Conservation (phyloP, 1,139 yeast species). For the Yamadazyma pseudoaaseri region DNA sequence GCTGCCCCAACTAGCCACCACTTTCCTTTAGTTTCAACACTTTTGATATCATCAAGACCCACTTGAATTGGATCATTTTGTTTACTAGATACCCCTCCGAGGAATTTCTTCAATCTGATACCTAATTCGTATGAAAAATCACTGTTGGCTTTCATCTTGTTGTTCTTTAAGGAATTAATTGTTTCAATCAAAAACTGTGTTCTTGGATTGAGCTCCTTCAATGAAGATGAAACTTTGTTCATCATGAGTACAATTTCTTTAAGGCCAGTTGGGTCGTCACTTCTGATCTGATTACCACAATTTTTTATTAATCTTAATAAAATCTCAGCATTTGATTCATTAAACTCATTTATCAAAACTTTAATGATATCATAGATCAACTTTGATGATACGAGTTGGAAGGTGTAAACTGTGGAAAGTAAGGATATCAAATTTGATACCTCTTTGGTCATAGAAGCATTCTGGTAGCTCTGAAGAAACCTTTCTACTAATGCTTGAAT, state of each 20-base stretch:
- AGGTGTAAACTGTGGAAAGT: conserved; percentile 72
- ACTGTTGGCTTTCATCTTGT: conserved; percentile 58
- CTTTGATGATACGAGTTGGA: conserved; percentile 71
- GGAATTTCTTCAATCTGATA: conserved; percentile 63
- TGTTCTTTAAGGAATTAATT: conserved; percentile 80
- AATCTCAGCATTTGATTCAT: conserved; percentile 75
- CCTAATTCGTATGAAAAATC: conserved; percentile 51
- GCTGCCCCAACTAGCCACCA: conserved; percentile 99
- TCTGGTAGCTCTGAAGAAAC: conserved; percentile 41
- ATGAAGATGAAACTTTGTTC: conserved; percentile 25
- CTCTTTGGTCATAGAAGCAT: conserved; percentile 45
- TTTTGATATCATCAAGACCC: conserved; percentile 74
- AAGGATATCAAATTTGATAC: conserved; percentile 71
- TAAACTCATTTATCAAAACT: conserved; percentile 53
- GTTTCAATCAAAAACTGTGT: conserved; percentile 83
- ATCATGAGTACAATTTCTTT: conserved; percentile 75
- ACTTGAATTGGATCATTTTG: conserved; percentile 81
- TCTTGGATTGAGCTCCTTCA: conserved; percentile 52
- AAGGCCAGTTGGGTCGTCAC: conserved; percentile 86
- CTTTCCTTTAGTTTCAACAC: conserved; percentile 77
- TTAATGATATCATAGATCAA: conserved; percentile 75
- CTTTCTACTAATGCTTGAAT: conserved; percentile 76
- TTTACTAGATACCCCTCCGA: conserved; percentile 50
- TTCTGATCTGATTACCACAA: conserved; percentile 81
- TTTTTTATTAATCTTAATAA: conserved; percentile 68